Base-by-base conservation (phyloP, 208 protist species). In the Lotmaria passim region DNA sequence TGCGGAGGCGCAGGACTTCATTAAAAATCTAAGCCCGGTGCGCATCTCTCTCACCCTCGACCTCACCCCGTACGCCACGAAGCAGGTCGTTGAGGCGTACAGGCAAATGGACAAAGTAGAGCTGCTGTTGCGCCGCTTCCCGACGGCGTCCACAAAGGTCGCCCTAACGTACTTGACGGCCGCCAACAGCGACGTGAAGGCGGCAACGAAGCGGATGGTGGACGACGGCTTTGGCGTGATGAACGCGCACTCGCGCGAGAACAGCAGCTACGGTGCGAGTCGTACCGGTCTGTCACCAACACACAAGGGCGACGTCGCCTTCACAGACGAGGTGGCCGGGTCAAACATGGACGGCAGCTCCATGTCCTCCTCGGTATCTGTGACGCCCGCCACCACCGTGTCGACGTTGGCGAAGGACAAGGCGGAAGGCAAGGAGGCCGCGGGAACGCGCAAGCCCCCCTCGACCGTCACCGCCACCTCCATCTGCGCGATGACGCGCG, bases 1-100 rank as follows among this genome's bases (percentile, higher is more conserved):
- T 36, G 31, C 69, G 2, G 59, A 66, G 10, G 56, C 56, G 14
- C 72, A 82, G 36, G 73, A 82, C 56, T 91, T 93, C 52, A 75
- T 88, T 17, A 96, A 96, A 62, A 64, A 86, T 28, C 75, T 78
- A 7, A 63, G 58, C 21, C 77, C 77, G 15, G 88, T 96, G 17
- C 36, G 72, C 19, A 86, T 96, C 33, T 79, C 83, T 5, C 41
- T 83, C 19, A 76, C 58, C 21, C 67, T 96, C 4, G 83, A 96
- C 67, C 56, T 96, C 21, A 64, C 63, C 33, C 72, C 62, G 7
- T 93, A 86, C 64, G 85, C 88, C 23, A 82, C 73, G 28, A 61
- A 51, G 31, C 71, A 80, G 6, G 78, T 90, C 10, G 17, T 83
- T 17, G 34, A 78, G 33, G 59, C 58, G 10, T 91, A 92, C 73